A percentile compares a stretch with the other conserved stretches of the same genome.
phyloP scores from a whole-genome alignment of 495 filamentous ascomycete genomes.

The Talaromyces borbonicus region DNA sequence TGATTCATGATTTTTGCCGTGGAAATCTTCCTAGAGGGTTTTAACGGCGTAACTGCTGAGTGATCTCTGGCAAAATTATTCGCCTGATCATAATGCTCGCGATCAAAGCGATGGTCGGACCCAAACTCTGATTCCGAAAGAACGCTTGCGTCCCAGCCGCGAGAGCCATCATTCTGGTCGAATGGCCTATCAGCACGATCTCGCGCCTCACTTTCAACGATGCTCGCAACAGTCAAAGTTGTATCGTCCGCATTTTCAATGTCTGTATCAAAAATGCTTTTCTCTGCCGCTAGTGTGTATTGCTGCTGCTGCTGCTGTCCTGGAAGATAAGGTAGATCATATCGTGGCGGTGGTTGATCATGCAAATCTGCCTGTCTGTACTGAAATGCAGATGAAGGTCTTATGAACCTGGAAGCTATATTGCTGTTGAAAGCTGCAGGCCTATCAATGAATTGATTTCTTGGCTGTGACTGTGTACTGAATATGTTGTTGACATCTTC shows the following conservation, averaged over 20 bases:
- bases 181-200: neutral
- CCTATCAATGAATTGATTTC: neutral
- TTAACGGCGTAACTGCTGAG: neutral
- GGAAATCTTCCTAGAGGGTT: no score
- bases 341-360: neutral
- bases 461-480: conserved; percentile 1
- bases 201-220: conserved; percentile 20
- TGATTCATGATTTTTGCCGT: neutral
- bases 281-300: conserved; percentile 5
- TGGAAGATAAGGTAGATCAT: neutral
- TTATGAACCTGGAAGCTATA: conserved; percentile 1
- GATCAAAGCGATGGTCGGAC: neutral
- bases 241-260: conserved; percentile 39
- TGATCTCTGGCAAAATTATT: neutral
- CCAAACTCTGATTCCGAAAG: conserved; percentile 3
- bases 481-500: neutral
- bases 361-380: neutral
- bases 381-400: neutral
- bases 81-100: neutral
- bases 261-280: conserved; percentile 37
- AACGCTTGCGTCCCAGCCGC: conserved; percentile 5
- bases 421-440: neutral
- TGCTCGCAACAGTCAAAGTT: conserved; percentile 33
- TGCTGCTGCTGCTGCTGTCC: neutral
- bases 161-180: neutral